Percentiles rank a stretch among this genome's conserved stretches.
Conservation (phyloP, 768 basidiomycete species). For the Dioszegia aurantiaca region DNA sequence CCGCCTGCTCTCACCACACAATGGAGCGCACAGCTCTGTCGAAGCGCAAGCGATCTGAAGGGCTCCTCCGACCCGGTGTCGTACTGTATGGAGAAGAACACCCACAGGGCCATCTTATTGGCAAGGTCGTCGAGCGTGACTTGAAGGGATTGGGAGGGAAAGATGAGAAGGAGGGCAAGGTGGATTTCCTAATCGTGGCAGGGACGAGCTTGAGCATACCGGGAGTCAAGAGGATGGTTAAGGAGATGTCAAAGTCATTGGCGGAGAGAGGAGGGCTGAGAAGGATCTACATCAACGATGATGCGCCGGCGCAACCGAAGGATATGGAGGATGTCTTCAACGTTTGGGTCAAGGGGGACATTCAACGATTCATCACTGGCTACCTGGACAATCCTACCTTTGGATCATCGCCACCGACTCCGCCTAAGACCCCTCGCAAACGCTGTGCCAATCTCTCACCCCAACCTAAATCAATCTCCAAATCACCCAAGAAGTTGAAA, state of each 20-base stretch:
- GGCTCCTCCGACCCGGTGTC: slow-evolving; percentile 77
- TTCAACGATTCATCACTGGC: slow-evolving; percentile 69
- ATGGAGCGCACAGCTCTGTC: slow-evolving; percentile 68
- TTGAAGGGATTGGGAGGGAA: slow-evolving; percentile 59
- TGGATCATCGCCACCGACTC: slow-evolving; percentile 1
- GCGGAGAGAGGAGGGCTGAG: slow-evolving; percentile 55
- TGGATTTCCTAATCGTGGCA: slow-evolving; percentile 81
- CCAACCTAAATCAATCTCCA: not conserved
- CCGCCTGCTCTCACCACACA: slow-evolving; percentile 70
- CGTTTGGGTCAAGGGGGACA: slow-evolving; percentile 82
- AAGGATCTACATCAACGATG: slow-evolving; percentile 78
- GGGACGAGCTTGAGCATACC: slow-evolving; percentile 86
- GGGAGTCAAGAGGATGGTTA: slow-evolving; percentile 85
- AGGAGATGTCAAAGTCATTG: slow-evolving; percentile 73
- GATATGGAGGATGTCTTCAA: slow-evolving; percentile 92
- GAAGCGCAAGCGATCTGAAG: slow-evolving; percentile 75
- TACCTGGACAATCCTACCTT: slow-evolving; percentile 24
- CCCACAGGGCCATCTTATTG: slow-evolving; percentile 76
- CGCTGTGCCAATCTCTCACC: not conserved
- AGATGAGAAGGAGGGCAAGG: slow-evolving; percentile 54
- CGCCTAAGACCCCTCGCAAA: slow-evolving; percentile 10
- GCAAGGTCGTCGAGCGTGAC: slow-evolving; percentile 76
- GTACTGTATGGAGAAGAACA: slow-evolving; percentile 88
- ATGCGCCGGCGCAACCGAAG: slow-evolving; percentile 58
- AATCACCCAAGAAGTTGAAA: no score